Percentiles rank a stretch among this genome's conserved stretches.
Conservation (phyloP, 1,284 basidiomycete species). For the Cerioporus squamosus region DNA sequence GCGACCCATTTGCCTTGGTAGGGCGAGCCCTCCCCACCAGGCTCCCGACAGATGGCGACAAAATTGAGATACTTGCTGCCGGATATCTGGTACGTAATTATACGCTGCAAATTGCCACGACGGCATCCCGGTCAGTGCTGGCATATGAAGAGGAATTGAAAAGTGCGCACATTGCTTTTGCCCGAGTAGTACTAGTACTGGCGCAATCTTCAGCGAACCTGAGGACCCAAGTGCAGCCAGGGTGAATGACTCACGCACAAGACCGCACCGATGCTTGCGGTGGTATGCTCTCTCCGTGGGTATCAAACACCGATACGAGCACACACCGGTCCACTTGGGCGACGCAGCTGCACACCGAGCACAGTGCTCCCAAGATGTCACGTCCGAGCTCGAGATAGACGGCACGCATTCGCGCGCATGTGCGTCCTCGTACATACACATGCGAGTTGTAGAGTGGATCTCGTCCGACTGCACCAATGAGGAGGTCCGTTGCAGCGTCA, state of each 20-base stretch:
- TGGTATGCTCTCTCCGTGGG: constrained; percentile 38
- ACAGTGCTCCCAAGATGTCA: constrained; percentile 2
- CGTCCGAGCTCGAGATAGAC: not conserved
- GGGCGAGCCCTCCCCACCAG: constrained; percentile 36
- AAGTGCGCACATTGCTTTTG: constrained; percentile 41
- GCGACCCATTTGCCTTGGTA: constrained; percentile 41
- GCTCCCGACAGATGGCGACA: constrained; percentile 43
- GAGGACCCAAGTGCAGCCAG: not conserved
- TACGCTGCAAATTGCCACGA: constrained; percentile 19
- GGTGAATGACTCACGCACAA: constrained; percentile 5
- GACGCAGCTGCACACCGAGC: constrained; percentile 29
- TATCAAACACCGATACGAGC: constrained; percentile 45
- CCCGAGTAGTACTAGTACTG: constrained; percentile 52
- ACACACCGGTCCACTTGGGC: constrained; percentile 47
- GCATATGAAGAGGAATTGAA: not conserved
- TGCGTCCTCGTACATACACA: constrained; percentile 37
- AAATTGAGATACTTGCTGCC: constrained; percentile 41
- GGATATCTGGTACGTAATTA: constrained; percentile 34
- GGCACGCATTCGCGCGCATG: constrained; percentile 12
- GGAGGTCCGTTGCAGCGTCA: constrained; percentile 43
- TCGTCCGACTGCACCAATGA: constrained; percentile 53
- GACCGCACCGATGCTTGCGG: constrained; percentile 24
- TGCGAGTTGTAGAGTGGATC: constrained; percentile 43
- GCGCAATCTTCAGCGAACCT: too few species aligned
- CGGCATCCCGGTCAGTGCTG: not conserved